These are phyloP conservation scores for Candida tropicalis DNA, from an alignment of 1,139 yeast genomes.

Conservation along the genomic window DNA sequence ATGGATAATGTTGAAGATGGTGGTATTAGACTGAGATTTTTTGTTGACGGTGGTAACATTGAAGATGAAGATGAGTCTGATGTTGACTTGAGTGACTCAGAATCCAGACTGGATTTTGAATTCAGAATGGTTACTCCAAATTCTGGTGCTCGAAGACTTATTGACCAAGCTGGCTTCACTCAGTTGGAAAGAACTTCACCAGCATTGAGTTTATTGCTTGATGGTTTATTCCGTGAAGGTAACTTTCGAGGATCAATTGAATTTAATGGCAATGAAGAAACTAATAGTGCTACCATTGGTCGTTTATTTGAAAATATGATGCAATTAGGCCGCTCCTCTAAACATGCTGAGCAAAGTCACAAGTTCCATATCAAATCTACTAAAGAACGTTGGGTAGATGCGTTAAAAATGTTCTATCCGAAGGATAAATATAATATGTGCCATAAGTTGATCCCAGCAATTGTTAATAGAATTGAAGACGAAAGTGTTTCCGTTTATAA, in stretches of 20 bases:
- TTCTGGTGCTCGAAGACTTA: conserved; percentile 12
- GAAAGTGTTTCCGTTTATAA: conserved; percentile 40
- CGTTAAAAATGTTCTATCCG: conserved; percentile 51
- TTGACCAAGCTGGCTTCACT: conserved; percentile 16
- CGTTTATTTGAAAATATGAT: conserved; percentile 32
- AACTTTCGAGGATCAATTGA: conserved; percentile 22
- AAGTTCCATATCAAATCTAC: conserved; percentile 55
- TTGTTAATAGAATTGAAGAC: conserved; percentile 55
- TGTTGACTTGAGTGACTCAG: conserved; percentile 26
- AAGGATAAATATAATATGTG: conserved; percentile 42
- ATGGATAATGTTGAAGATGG: conserved; percentile 11
- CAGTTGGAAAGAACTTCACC: conserved; percentile 18
- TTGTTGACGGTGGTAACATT: conserved; percentile 6
- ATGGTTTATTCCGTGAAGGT: conserved; percentile 20
- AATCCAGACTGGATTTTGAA: conserved; percentile 26
- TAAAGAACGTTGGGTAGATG: conserved; percentile 70
- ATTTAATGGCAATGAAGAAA: conserved; percentile 20
- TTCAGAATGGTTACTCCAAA: conserved; percentile 16
- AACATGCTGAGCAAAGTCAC: conserved; percentile 19
- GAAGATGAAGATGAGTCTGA: conserved; percentile 22
- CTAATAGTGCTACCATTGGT: conserved; percentile 21
- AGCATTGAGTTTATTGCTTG: conserved; percentile 18
- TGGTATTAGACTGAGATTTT: conserved; percentile 11
- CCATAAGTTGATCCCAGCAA: conserved; percentile 49
- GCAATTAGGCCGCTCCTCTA: conserved; percentile 19